These are phyloP conservation scores for Chrysanthemum makinoi DNA, from an alignment of 129 eudicot species.

Conservation along the genomic window DNA sequence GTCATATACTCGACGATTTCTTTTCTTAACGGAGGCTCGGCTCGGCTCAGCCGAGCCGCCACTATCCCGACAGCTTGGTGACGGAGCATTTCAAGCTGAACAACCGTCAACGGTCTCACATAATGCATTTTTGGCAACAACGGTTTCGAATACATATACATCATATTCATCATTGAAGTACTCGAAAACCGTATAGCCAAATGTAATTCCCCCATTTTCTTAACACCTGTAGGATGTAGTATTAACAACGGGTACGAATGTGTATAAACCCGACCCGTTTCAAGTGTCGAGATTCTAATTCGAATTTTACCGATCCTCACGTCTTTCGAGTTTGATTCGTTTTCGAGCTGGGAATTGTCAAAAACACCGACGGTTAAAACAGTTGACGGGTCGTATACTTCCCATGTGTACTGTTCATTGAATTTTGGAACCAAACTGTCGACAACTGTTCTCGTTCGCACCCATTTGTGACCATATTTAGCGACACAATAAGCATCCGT, in stretches of 20 bases:
- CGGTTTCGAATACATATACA: slow-evolving; percentile 64
- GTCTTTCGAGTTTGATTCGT: slow-evolving; percentile 45
- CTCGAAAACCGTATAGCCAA: slow-evolving; percentile 81
- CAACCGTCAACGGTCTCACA: slow-evolving; percentile 53
- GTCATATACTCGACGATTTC: slow-evolving; percentile 86
- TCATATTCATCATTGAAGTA: slow-evolving; percentile 65
- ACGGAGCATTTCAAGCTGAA: slow-evolving; percentile 68
- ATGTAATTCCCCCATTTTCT: slow-evolving; percentile 94
- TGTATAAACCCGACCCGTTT: slow-evolving; percentile 85
- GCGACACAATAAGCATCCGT: slow-evolving; percentile 78
- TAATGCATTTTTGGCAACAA: slow-evolving; percentile 91
- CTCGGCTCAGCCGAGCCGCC: slow-evolving; percentile 71
- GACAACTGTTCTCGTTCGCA: slow-evolving; percentile 71
- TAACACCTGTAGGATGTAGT: slow-evolving; percentile 81
- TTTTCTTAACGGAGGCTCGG: slow-evolving; percentile 79
- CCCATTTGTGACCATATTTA: slow-evolving; percentile 87
- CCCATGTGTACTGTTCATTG: slow-evolving; percentile 97
- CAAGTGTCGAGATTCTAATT: slow-evolving; percentile 84
- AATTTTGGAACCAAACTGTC: slow-evolving; percentile 71
- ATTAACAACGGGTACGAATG: slow-evolving; percentile 81
- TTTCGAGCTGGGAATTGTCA: slow-evolving; percentile 56
- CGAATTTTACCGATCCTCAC: slow-evolving; percentile 72
- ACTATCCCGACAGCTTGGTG: slow-evolving; percentile 76
- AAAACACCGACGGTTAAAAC: slow-evolving; percentile 89
- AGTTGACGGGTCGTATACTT: slow-evolving; percentile 85